phyloP scores from a whole-genome alignment of 495 filamentous ascomycete genomes.

The Aspergillus homomorphus region DNA sequence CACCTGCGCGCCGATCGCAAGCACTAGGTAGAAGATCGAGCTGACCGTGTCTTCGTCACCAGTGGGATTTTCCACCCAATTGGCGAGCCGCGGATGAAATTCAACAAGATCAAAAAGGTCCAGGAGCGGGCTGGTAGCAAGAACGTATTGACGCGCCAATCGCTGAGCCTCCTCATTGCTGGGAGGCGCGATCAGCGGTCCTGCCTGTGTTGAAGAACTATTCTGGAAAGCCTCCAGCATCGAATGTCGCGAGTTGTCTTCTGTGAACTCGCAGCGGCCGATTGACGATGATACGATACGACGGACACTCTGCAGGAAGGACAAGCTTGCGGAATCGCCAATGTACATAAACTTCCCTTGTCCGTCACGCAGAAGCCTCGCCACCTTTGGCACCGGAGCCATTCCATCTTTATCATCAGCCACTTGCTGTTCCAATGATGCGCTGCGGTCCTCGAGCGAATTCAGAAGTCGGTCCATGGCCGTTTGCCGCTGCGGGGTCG shows the following conservation, averaged over 20 bases:
- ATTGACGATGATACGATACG: constrained; percentile 67
- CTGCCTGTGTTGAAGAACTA: constrained; percentile 33
- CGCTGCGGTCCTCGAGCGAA: constrained; percentile 37
- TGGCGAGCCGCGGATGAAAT: constrained; percentile 34
- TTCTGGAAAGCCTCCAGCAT: constrained; percentile 59
- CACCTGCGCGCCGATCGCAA: constrained; percentile 59
- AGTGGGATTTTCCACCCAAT: constrained; percentile 41
- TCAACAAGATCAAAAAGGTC: constrained; percentile 40
- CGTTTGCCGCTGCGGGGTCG: constrained; percentile 37
- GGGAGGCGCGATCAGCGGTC: constrained; percentile 29
- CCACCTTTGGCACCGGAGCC: constrained; percentile 43
- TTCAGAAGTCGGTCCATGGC: constrained; percentile 42
- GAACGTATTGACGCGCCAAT: constrained; percentile 38
- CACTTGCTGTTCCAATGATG: constrained; percentile 33
- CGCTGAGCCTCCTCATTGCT: constrained; percentile 37
- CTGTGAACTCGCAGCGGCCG: constrained; percentile 63
- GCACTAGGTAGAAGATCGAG: constrained; percentile 56
- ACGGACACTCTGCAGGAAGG: constrained; percentile 68
- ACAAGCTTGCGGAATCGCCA: constrained; percentile 69
- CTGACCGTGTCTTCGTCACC: constrained; percentile 46
- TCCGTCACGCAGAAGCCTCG: constrained; percentile 53
- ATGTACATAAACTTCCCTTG: constrained; percentile 62
- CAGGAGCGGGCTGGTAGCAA: constrained; percentile 40
- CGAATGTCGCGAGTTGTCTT: constrained; percentile 64
- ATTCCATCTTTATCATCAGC: constrained; percentile 38